phyloP scores from a whole-genome alignment of 108 stramenopile species.

The Nitzschia sp. region DNA sequence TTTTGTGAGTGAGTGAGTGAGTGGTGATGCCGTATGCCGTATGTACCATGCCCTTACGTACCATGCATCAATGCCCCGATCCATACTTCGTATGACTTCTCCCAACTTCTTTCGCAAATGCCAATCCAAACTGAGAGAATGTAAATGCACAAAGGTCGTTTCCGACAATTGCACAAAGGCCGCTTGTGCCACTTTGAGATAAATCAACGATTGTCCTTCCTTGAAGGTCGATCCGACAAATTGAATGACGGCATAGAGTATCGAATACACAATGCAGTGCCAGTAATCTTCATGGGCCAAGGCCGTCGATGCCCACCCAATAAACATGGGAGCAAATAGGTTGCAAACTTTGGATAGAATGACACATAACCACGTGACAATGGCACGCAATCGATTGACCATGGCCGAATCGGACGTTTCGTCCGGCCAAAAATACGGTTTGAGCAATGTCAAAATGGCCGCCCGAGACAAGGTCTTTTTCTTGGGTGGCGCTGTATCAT shows the following conservation, averaged over 20 bases:
- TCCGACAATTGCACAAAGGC: conserved; percentile 94
- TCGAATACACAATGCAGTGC: conserved; percentile 50
- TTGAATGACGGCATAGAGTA: conserved; percentile 62
- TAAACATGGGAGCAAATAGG: conserved; percentile 78
- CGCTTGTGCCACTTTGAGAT: conserved; percentile 95
- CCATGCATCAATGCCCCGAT: conserved; percentile 89
- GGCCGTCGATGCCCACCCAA: conserved; percentile 87
- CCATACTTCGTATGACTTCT: conserved; percentile 91
- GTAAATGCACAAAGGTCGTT: conserved; percentile 89
- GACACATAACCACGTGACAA: conserved; percentile 93
- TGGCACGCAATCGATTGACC: conserved; percentile 83
- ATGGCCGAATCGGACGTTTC: conserved; percentile 71
- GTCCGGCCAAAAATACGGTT: conserved; percentile 97
- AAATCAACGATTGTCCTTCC: conserved; percentile 90
- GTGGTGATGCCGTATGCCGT: too few relatives aligned
- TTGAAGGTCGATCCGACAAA: conserved; percentile 75
- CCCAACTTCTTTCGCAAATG: conserved; percentile 94
- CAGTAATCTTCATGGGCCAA: conserved; percentile 75
- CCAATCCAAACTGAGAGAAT: conserved; percentile 91
- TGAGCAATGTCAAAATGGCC: conserved; percentile 67
- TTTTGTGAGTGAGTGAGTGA: too few relatives aligned
- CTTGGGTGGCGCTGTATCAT: conserved; percentile 2
- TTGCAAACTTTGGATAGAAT: conserved; percentile 78
- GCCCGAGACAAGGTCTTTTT: conserved; percentile 38
- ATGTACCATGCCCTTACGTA: too few relatives aligned